Conservation (phyloP, 345 rosid species). For the Conringia planisiliqua region DNA sequence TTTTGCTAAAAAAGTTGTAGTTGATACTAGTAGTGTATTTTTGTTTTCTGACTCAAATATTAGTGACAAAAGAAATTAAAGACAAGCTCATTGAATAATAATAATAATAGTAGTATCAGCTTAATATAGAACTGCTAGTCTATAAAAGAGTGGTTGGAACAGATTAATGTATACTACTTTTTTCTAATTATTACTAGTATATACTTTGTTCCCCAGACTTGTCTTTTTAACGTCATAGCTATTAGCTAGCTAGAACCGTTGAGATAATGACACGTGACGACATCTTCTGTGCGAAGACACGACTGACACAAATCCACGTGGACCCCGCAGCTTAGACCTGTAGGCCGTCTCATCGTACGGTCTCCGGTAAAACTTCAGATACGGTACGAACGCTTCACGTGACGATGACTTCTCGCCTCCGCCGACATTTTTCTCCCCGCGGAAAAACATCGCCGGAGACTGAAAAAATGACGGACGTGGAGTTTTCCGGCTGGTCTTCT, state of each 20-base stretch:
- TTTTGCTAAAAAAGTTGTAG: background rate
- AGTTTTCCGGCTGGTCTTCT: slow-evolving; percentile 53
- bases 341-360: slow-evolving; percentile 95
- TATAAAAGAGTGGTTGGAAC: background rate
- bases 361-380: slow-evolving; percentile 62
- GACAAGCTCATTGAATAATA: background rate
- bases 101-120: background rate
- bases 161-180: background rate
- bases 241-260: slow-evolving; percentile 86
- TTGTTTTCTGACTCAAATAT: too few species aligned
- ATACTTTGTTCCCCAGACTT: slow-evolving; percentile 9
- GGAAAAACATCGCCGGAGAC: slow-evolving; percentile 83
- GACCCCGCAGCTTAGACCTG: slow-evolving; percentile 84
- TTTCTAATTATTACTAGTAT: slow-evolving; percentile 4
- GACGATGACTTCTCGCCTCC: slow-evolving; percentile 52
- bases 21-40: too few species aligned
- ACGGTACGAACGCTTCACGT: slow-evolving; percentile 77
- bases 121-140: background rate
- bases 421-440: slow-evolving; percentile 56
- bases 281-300: slow-evolving; percentile 63
- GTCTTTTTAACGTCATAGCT: background rate
- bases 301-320: slow-evolving; percentile 87
- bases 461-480: slow-evolving; percentile 86
- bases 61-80: background rate
- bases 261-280: slow-evolving; percentile 85